Conservation (phyloP, 2,329 filamentous ascomycete genomes). For the Talaromyces sp. region DNA sequence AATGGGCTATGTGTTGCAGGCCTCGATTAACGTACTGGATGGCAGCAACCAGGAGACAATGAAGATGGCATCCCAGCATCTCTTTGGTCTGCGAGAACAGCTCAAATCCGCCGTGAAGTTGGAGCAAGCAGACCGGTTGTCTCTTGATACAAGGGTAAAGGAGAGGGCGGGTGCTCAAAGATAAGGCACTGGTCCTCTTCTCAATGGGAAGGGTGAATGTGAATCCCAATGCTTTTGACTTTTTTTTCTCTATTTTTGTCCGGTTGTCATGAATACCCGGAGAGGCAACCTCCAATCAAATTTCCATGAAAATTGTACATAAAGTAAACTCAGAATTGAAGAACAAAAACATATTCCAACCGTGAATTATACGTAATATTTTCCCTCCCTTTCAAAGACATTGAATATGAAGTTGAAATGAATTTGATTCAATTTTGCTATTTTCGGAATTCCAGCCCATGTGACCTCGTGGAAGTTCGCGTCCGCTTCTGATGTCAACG, state of each 20-base stretch:
- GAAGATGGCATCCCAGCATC: slow-evolving; percentile 57
- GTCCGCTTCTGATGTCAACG: slow-evolving; percentile 21
- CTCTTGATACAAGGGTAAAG: slow-evolving; percentile 63
- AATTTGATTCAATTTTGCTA: slow-evolving; percentile 1
- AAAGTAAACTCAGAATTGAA: too few species aligned
- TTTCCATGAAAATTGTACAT: not conserved
- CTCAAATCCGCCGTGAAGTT: slow-evolving; percentile 61
- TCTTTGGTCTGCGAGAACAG: slow-evolving; percentile 57
- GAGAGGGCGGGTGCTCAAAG: slow-evolving; percentile 30
- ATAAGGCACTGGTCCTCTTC: too few species aligned
- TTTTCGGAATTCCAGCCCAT: slow-evolving; percentile 27
- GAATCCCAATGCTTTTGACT: too few species aligned
- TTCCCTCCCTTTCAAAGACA: not conserved
- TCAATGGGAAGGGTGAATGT: too few species aligned
- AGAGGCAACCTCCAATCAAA: slow-evolving; percentile 21
- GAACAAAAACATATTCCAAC: too few species aligned
- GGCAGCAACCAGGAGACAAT: slow-evolving; percentile 57
- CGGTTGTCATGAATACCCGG: slow-evolving; percentile 24
- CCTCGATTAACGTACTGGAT: slow-evolving; percentile 60
- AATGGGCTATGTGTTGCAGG: slow-evolving; percentile 61
- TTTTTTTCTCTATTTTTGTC: not conserved
- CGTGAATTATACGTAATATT: not conserved
- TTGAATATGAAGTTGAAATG: not conserved
- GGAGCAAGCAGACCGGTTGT: slow-evolving; percentile 59
- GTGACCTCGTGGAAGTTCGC: slow-evolving; percentile 42